Evolutionary conservation across 2,329 filamentous ascomycete species (phyloP).

Genomic region (Periconia sp.): DNA sequence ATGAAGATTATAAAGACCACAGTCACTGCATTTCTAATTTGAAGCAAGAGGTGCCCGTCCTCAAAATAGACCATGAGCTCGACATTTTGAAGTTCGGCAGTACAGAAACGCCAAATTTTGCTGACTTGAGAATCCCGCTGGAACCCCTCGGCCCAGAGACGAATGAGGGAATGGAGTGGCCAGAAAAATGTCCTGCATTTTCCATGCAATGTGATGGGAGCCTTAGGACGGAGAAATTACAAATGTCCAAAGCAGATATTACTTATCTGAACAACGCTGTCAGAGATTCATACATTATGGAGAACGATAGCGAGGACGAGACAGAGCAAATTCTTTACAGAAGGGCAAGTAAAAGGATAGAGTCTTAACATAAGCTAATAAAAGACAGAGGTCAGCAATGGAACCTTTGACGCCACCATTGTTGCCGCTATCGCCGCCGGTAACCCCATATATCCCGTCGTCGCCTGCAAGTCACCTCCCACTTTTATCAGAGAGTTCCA

Average conservation of each 20-base stretch:
- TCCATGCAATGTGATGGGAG: conserved; percentile 23
- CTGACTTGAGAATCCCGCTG: conserved; percentile 33
- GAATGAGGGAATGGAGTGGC: conserved; percentile 49
- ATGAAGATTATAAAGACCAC: conserved; percentile 4
- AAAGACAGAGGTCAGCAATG: conserved; percentile 24
- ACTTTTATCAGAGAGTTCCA: conserved; percentile 39
- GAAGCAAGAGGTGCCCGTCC: conserved; percentile 51
- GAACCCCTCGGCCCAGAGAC: conserved; percentile 42
- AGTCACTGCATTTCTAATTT: conserved; percentile 24
- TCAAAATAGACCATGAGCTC: conserved; percentile 48
- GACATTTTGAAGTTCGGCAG: conserved; percentile 47
- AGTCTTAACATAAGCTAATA: conserved; percentile 16
- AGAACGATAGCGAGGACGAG: conserved; percentile 24
- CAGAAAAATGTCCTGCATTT: conserved; percentile 34
- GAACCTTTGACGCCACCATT: conserved; percentile 51
- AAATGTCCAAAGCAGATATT: conserved; percentile 38
- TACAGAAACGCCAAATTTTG: conserved; percentile 24
- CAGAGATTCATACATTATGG: conserved; percentile 19
- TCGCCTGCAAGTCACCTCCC: conserved; percentile 42
- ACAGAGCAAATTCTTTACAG: conserved; percentile 15
- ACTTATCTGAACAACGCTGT: conserved; percentile 40
- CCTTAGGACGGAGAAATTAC: conserved; percentile 41
- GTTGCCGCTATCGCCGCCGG: conserved; percentile 47
- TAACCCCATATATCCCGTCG: conserved; percentile 43
- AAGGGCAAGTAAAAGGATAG: conserved; percentile 19